Evolutionary conservation across 106 monocot species (phyloP).

Genomic region (Dioscorea zingiberensis): DNA sequence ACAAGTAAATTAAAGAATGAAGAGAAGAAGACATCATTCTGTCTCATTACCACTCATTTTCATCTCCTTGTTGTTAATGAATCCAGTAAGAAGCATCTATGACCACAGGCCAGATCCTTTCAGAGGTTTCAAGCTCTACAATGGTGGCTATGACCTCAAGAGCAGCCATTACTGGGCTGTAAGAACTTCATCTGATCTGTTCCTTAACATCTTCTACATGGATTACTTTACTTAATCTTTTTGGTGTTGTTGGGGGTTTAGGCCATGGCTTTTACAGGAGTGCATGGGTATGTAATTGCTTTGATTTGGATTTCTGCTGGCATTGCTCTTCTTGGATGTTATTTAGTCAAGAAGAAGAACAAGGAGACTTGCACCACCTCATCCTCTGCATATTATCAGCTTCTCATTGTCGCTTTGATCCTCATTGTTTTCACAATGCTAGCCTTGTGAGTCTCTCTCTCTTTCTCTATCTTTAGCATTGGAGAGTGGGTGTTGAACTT

Average conservation of each 20-base stretch:
- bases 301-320: background rate
- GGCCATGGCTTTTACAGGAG: background rate
- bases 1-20: no score
- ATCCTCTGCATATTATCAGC: no score
- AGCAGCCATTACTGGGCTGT: background rate
- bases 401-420: no score
- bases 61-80: no score
- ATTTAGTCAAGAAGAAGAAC: background rate
- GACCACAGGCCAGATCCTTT: background rate
- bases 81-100: no score
- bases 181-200: background rate
- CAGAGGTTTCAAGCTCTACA: background rate
- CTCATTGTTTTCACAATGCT: no score
- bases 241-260: background rate
- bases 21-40: no score
- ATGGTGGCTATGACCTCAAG: background rate
- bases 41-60: no score
- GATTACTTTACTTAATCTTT: background rate
- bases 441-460: no score
- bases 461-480: no score
- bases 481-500: no score
- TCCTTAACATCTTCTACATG: background rate
- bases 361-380: background rate
- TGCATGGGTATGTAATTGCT: background rate
- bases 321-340: background rate